A percentile compares a stretch with the other conserved stretches of the same genome.
Evolutionary conservation across 2,329 filamentous ascomycete species (phyloP).

Genomic region (Neonectria neomacrospora): DNA sequence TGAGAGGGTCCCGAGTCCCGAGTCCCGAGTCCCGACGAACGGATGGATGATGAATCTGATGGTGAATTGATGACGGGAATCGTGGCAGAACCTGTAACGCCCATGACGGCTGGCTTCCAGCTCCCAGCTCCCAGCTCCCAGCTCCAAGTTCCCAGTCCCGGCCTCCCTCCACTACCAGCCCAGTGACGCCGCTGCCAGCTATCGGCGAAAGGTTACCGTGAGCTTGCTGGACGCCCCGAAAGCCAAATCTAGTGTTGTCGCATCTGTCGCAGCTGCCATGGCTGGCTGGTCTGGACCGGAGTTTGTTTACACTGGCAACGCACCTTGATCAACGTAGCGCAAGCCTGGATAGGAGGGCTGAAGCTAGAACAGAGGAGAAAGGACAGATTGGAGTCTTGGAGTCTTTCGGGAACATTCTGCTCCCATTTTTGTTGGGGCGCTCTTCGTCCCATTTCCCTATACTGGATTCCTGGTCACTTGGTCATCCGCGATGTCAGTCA

Average conservation of each 20-base stretch:
- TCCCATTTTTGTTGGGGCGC: slow-evolving; percentile 7
- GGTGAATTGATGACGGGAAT: slow-evolving; percentile 7
- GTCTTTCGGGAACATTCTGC: neutral
- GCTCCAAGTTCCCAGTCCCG: neutral
- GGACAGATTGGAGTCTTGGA: slow-evolving; percentile 9
- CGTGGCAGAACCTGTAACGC: slow-evolving; percentile 1
- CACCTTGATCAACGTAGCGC: slow-evolving; percentile 2
- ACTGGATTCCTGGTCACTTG: neutral
- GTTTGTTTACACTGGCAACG: slow-evolving; percentile 9
- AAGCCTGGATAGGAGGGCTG: slow-evolving; percentile 10
- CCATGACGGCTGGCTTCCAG: neutral
- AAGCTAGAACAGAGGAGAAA: slow-evolving; percentile 7
- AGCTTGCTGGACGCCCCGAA: neutral
- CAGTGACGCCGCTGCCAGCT: neutral
- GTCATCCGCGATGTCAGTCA: slow-evolving; percentile 10
- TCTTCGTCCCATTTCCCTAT: slow-evolving; percentile 8
- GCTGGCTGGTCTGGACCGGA: slow-evolving; percentile 7
- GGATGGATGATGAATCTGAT: slow-evolving; percentile 16
- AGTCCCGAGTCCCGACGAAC: slow-evolving; percentile 13
- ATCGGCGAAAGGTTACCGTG: neutral
- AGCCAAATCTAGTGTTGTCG: neutral
- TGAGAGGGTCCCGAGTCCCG: slow-evolving; percentile 18
- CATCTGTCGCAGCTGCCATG: neutral
- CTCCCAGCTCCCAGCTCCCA: neutral
- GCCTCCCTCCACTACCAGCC: too few species aligned